Evolutionary conservation across 2,329 filamentous ascomycete species (phyloP), one percentile per base, ranked within the genome.

Genomic region (Botrytis squamosa): DNA sequence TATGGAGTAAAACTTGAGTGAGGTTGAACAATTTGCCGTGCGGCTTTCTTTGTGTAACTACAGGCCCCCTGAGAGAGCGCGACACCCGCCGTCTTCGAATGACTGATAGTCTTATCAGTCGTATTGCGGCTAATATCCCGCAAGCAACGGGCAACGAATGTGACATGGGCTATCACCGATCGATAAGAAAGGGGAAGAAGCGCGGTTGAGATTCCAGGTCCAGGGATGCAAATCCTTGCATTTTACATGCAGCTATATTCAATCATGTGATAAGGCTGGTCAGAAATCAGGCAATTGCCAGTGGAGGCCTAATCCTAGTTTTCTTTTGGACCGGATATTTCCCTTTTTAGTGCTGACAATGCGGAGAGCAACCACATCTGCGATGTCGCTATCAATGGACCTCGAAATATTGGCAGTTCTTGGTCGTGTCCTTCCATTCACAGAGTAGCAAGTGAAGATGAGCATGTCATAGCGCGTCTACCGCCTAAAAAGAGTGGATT

Each of bases 211-310:
- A 66, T 70, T 63, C 44, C 59, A 49, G 57, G 44, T 70, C 52
- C 70, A 66, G 63, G 70, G 71, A 64, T 59, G 18, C 52, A n/a
- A 57, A 75, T 69, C 75, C 75, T 73, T 73, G 75, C 52, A 46
- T 40, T 66, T 52, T 72, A 65, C 75, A 74, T 72, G 73, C 75
- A 75, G 72, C 49, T 33, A 20, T 22, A 14, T 33, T 63, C 12
- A 70, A 72, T 75, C 75, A 75, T 75, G 75, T 75, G 75, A 75
- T 70, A 63, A 57, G 55, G 46, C 60, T 70, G 57, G 71, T 71
- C 67, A 59, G 9, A 29, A 57, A 44, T 49, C 68, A 60, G 68
- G 55, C 38, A 44, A 70, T 18, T 18, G 44, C 36, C 38, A 46
- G 20, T 46, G 55, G n/a, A 36, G 20, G 68, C 38, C 42, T 70